Percentiles rank a stretch among this genome's conserved stretches.
Evolutionary conservation across 192 early-diverging fungal genomes (phyloP).

Genomic region (Phlyctochytrium arcticum): DNA sequence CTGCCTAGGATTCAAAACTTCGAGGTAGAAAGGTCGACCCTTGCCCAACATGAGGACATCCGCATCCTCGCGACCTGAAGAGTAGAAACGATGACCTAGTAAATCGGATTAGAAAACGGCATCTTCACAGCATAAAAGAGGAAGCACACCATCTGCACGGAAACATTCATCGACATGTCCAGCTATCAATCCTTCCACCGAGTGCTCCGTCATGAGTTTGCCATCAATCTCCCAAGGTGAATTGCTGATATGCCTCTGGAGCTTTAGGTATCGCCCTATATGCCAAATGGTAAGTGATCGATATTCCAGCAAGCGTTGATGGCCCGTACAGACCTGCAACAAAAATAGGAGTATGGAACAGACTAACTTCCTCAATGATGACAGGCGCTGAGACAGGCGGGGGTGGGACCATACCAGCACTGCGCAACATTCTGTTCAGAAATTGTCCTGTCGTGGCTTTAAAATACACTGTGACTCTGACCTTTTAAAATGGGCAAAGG

Average conservation of each 20-base stretch:
- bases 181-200: conserved; percentile 77
- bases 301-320: neutral
- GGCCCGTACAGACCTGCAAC: conserved; percentile 18
- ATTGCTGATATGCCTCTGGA: conserved; percentile 65
- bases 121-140: neutral
- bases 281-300: conserved; percentile 26
- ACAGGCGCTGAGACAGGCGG: conserved; percentile 1
- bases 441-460: too few species aligned
- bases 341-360: conserved; percentile 23
- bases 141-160: conserved; percentile 53
- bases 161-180: conserved; percentile 52
- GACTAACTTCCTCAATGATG: neutral
- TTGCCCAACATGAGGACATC: conserved; percentile 92
- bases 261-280: conserved; percentile 44
- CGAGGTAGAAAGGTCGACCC: conserved; percentile 90
- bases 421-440: too few species aligned
- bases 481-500: conserved; percentile 24
- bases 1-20: conserved; percentile 73
- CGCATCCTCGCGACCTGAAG: conserved; percentile 87
- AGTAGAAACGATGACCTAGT: conserved; percentile 68
- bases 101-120: neutral
- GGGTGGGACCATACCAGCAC: conserved; percentile 6
- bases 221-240: conserved; percentile 78
- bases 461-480: too few species aligned
- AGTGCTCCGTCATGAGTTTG: conserved; percentile 62